A percentile compares a stretch with the other conserved stretches of the same genome.
Evolutionary conservation across 495 filamentous ascomycete species (phyloP).

Genomic region (Parathielavia hyrcaniae): DNA sequence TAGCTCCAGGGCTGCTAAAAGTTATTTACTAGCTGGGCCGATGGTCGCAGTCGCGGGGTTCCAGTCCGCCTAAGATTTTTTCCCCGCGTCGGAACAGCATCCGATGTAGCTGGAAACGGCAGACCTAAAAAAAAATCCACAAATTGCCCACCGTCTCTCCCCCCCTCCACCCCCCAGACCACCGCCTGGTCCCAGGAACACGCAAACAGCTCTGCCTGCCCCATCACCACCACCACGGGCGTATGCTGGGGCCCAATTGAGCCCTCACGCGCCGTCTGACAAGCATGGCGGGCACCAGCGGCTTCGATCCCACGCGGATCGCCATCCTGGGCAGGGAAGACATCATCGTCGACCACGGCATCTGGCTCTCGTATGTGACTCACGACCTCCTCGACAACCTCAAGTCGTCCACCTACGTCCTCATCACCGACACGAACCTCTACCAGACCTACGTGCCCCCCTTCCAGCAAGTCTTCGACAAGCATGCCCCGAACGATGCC

Average conservation of each 20-base stretch:
- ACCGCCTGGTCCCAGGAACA: background rate
- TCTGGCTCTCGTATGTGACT: conserved; percentile 77
- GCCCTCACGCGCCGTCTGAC: conserved; percentile 15
- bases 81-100: conserved; percentile 3
- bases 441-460: conserved; percentile 66
- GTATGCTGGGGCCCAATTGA: conserved; percentile 27
- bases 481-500: conserved; percentile 47
- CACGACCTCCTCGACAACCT: conserved; percentile 73
- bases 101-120: background rate
- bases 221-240: conserved; percentile 5
- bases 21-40: background rate
- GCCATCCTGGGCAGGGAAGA: conserved; percentile 57
- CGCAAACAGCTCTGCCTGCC: background rate
- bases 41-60: conserved; percentile 1
- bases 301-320: conserved; percentile 43
- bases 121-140: background rate
- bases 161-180: background rate
- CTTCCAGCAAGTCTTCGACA: conserved; percentile 68
- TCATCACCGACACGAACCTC: conserved; percentile 94
- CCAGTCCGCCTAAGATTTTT: conserved; percentile 23
- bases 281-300: conserved; percentile 26
- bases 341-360: conserved; percentile 85
- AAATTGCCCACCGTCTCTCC: conserved; percentile 2
- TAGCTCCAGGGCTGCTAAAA: too few species aligned
- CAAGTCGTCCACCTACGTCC: conserved; percentile 82